Percentiles rank a stretch among this genome's conserved stretches.
Evolutionary conservation across 192 early-diverging fungal species (phyloP).

Genomic region (Coemansia sp.): DNA sequence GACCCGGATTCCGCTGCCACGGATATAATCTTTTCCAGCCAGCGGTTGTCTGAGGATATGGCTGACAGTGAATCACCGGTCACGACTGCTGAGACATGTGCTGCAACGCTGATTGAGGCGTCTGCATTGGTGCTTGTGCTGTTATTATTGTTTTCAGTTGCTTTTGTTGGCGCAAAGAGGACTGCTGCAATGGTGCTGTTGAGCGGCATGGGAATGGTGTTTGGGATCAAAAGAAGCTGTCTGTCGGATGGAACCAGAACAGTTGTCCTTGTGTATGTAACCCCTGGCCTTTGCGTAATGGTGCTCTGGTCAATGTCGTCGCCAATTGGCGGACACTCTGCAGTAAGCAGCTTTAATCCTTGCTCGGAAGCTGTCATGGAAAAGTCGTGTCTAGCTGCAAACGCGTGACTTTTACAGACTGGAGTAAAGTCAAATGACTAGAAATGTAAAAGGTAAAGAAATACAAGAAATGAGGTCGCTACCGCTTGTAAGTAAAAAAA

Average conservation of each 20-base stretch:
- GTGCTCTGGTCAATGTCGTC: background rate
- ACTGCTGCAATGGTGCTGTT: slow-evolving; percentile 20
- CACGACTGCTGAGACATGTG: background rate
- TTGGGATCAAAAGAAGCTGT: slow-evolving; percentile 29
- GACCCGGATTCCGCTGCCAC: background rate
- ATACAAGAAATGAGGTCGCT: background rate
- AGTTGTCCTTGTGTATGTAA: slow-evolving; percentile 20
- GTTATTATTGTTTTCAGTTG: background rate
- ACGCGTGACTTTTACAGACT: background rate
- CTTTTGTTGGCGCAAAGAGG: slow-evolving; percentile 4
- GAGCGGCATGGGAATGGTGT: slow-evolving; percentile 11
- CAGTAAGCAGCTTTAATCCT: slow-evolving; percentile 6
- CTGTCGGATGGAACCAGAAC: slow-evolving; percentile 30
- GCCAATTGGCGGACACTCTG: slow-evolving; percentile 17
- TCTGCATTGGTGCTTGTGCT: background rate
- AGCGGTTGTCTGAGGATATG: background rate
- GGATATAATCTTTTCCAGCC: background rate
- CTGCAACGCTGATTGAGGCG: background rate
- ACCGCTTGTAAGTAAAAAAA: slow-evolving; percentile 5
- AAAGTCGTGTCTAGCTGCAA: background rate
- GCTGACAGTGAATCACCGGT: background rate
- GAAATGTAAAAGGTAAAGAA: background rate
- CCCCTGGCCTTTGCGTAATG: slow-evolving; percentile 16
- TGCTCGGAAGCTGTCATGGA: slow-evolving; percentile 2
- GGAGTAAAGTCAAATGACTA: background rate